These are phyloP conservation scores for Baorangia bicolor DNA, from an alignment of 768 basidiomycete species.

Conservation along the genomic window DNA sequence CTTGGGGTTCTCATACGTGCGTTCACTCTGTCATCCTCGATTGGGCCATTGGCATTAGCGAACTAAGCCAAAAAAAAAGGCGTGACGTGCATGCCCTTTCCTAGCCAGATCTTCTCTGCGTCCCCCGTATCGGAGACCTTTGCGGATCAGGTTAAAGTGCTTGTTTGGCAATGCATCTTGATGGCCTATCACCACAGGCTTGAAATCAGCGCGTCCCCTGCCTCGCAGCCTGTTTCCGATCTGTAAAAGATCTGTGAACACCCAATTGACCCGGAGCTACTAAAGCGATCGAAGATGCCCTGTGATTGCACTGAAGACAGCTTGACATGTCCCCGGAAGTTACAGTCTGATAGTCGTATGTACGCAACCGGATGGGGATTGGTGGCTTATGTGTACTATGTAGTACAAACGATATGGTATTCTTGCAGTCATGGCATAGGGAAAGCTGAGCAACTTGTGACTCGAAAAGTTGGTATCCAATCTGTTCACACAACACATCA, in stretches of 20 bases:
- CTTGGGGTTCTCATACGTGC: too few relatives aligned
- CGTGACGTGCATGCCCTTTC: too few relatives aligned
- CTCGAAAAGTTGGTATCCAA: not conserved
- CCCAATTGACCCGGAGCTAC: too few relatives aligned
- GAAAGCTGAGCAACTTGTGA: not conserved
- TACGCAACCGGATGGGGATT: not conserved
- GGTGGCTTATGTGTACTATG: not conserved
- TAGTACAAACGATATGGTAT: constrained; percentile 6
- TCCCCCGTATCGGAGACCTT: not conserved
- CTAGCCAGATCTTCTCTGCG: not conserved
- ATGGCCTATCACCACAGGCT: too few relatives aligned
- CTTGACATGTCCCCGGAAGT: not conserved
- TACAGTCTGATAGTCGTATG: not conserved
- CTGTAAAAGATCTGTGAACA: too few relatives aligned
- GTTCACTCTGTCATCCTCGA: too few relatives aligned
- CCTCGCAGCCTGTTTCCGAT: too few relatives aligned
- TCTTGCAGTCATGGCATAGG: not conserved
- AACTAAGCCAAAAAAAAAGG: too few relatives aligned
- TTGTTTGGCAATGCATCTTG: too few relatives aligned
- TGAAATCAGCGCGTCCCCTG: too few relatives aligned
- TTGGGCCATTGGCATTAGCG: too few relatives aligned
- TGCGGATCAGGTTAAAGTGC: too few relatives aligned
- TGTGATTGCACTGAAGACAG: not conserved
- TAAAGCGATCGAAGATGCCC: not conserved
- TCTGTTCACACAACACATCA: not conserved